Percentiles rank a stretch among this genome's conserved stretches.
phyloP scores from a whole-genome alignment of 2,329 filamentous ascomycete species.

The Hyphodiscus sp. region DNA sequence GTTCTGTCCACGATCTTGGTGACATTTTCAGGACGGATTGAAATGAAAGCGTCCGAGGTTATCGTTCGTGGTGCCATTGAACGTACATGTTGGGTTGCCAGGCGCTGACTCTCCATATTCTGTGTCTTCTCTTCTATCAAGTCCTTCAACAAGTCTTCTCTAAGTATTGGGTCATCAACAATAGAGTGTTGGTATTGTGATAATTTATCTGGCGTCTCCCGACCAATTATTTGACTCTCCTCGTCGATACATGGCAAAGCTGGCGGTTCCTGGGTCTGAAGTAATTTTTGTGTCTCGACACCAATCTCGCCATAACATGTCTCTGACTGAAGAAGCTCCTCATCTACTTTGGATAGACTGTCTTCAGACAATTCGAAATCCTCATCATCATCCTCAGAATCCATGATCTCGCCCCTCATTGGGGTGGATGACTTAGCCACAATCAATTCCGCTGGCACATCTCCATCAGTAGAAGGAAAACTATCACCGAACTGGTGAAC shows the following conservation, averaged over 20 bases:
- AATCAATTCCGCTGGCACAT: not conserved
- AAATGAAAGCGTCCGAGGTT: conserved; percentile 48
- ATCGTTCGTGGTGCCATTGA: conserved; percentile 42
- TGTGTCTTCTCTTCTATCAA: conserved; percentile 17
- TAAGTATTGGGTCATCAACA: not conserved
- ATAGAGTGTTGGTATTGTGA: not conserved
- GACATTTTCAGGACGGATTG: conserved; percentile 42
- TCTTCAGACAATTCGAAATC: conserved; percentile 8
- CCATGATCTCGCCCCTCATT: conserved; percentile 21
- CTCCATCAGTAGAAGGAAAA: not conserved
- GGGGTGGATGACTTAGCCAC: not conserved
- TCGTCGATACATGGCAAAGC: not conserved
- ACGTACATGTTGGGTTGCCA: conserved; percentile 43
- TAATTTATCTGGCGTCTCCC: not conserved
- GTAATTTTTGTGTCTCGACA: conserved; percentile 13
- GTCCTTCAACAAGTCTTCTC: conserved; percentile 5
- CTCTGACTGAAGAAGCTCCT: conserved; percentile 13
- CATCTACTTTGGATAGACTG: not conserved
- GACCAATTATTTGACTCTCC: not conserved
- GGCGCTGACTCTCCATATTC: conserved; percentile 41
- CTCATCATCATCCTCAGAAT: conserved; percentile 24
- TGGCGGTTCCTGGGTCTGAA: not conserved
- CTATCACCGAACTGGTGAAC: not conserved
- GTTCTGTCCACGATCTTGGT: conserved; percentile 41
- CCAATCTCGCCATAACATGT: conserved; percentile 27